These are phyloP conservation scores for Diaporthe ilicicola DNA, from an alignment of 2,329 filamentous ascomycete genomes.

Conservation along the genomic window DNA sequence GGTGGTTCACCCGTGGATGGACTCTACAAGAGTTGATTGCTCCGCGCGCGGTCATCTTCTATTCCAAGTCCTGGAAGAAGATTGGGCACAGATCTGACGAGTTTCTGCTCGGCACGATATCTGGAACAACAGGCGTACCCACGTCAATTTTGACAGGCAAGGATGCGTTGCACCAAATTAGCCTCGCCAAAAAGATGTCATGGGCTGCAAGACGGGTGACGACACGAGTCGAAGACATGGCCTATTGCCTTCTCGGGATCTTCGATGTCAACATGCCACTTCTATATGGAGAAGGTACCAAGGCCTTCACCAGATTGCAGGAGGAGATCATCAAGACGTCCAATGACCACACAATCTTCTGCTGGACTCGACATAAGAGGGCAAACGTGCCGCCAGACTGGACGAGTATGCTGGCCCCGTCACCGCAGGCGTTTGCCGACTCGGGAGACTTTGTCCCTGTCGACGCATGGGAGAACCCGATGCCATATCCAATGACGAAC, in stretches of 20 bases:
- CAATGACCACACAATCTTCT: constrained; percentile 33
- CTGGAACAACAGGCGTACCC: constrained; percentile 27
- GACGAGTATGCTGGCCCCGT: constrained; percentile 5
- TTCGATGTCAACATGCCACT: constrained; percentile 42
- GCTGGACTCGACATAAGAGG: constrained; percentile 24
- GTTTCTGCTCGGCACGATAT: constrained; percentile 16
- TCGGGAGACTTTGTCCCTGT: not conserved
- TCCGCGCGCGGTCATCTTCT: constrained; percentile 27
- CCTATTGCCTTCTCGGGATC: constrained; percentile 37
- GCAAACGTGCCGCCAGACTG: not conserved
- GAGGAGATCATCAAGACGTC: constrained; percentile 38
- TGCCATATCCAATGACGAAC: not conserved
- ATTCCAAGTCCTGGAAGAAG: constrained; percentile 26
- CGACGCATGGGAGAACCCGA: not conserved
- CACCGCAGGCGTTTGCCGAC: not conserved
- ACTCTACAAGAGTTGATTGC: constrained; percentile 33
- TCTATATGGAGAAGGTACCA: constrained; percentile 41
- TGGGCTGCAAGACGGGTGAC: constrained; percentile 39
- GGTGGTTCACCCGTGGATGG: constrained; percentile 34
- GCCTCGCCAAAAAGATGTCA: constrained; percentile 39
- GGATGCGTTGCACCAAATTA: constrained; percentile 12
- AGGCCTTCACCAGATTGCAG: constrained; percentile 38
- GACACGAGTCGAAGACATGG: constrained; percentile 37
- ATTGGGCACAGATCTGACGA: constrained; percentile 20
- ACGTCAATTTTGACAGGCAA: constrained; percentile 17